These are phyloP conservation scores for Ophiosphaerella narmari DNA, from an alignment of 2,329 filamentous ascomycete species.

Conservation along the genomic window DNA sequence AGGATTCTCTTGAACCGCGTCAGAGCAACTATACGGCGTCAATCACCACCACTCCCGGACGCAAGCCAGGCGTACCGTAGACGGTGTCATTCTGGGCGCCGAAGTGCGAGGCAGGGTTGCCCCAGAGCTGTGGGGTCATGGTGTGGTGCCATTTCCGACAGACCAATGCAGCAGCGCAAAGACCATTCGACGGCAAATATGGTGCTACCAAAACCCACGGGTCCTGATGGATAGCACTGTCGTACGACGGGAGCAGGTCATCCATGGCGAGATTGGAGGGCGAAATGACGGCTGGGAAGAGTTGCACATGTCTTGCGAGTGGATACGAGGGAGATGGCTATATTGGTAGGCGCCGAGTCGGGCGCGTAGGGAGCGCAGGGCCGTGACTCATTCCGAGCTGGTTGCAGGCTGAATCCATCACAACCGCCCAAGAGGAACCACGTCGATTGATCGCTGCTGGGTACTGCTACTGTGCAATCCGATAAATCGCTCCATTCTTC, in stretches of 20 bases:
- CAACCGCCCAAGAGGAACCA: not conserved
- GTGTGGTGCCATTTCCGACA: conserved; percentile 62
- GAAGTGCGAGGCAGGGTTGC: conserved; percentile 66
- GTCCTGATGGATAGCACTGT: conserved; percentile 59
- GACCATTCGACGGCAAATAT: conserved; percentile 61
- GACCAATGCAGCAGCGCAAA: conserved; percentile 61
- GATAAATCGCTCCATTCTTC: too few relatives aligned
- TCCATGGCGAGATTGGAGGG: conserved; percentile 51
- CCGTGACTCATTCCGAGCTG: not conserved
- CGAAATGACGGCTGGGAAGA: not conserved
- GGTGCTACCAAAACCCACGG: conserved; percentile 61
- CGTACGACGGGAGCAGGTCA: conserved; percentile 64
- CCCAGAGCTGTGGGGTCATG: conserved; percentile 66
- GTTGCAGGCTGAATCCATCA: not conserved
- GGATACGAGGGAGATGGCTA: not conserved
- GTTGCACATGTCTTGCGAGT: not conserved
- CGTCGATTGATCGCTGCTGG: not conserved
- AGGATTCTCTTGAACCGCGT: conserved; percentile 63
- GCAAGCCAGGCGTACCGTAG: conserved; percentile 49
- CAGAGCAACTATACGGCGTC: conserved; percentile 54
- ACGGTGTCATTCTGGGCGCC: conserved; percentile 64
- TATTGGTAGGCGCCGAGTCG: too few relatives aligned
- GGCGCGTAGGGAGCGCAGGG: too few relatives aligned
- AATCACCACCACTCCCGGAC: not conserved
- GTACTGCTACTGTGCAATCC: too few relatives aligned